Conservation (phyloP, 768 basidiomycete species). For the Panaeolus papilionaceus region DNA sequence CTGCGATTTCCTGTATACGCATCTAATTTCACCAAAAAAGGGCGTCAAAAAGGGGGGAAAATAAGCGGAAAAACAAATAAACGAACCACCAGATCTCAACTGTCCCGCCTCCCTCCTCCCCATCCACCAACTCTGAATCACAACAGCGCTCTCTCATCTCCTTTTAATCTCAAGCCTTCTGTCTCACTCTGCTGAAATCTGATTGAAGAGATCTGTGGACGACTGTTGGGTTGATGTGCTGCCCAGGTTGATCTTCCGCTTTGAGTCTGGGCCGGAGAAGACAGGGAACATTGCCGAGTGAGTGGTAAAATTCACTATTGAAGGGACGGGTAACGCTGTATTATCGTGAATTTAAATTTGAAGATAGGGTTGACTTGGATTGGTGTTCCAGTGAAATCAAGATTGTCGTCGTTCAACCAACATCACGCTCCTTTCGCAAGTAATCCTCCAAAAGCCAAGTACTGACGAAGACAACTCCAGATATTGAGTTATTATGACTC, state of each 20-base stretch:
- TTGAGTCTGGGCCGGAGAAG: slow-evolving; percentile 54
- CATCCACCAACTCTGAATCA: slow-evolving; percentile 77
- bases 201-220: slow-evolving; percentile 62
- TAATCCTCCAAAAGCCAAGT: too few relatives aligned
- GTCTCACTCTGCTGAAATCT: slow-evolving; percentile 63
- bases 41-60: too few relatives aligned
- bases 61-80: background rate
- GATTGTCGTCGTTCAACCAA: too few relatives aligned
- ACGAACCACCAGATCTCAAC: slow-evolving; percentile 36
- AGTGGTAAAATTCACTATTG: too few relatives aligned
- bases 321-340: too few relatives aligned
- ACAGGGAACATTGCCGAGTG: slow-evolving; percentile 49
- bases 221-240: slow-evolving; percentile 60
- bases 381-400: too few relatives aligned
- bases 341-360: background rate
- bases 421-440: too few relatives aligned
- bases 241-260: slow-evolving; percentile 79
- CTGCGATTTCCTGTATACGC: slow-evolving; percentile 47
- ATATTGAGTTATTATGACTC: too few relatives aligned
- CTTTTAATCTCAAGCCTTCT: slow-evolving; percentile 63
- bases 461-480: too few relatives aligned
- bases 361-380: too few relatives aligned
- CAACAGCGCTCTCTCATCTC: slow-evolving; percentile 61
- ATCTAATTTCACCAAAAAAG: background rate
- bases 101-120: slow-evolving; percentile 48